These are phyloP conservation scores for Penicillium egyptiacum DNA, from an alignment of 495 filamentous ascomycete species.

Conservation along the genomic window DNA sequence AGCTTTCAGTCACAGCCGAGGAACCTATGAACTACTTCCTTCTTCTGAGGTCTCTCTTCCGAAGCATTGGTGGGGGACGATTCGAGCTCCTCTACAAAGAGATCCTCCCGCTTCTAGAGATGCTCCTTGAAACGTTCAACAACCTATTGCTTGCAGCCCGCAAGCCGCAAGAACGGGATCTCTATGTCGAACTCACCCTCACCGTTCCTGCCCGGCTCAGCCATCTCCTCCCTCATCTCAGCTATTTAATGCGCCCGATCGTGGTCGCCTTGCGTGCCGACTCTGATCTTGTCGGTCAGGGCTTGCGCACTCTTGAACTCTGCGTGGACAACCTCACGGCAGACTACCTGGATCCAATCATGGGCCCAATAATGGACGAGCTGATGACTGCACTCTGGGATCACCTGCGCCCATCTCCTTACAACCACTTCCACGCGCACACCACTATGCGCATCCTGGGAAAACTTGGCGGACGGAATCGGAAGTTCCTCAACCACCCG, in stretches of 20 bases:
- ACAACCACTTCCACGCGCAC: conserved; percentile 95
- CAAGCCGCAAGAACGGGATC: conserved; percentile 85
- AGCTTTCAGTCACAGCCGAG: conserved; percentile 90
- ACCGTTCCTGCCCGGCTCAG: conserved; percentile 94
- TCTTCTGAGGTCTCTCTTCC: conserved; percentile 84
- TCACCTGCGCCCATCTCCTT: conserved; percentile 86
- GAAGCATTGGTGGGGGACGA: conserved; percentile 94
- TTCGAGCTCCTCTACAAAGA: conserved; percentile 99
- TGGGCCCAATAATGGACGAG: conserved; percentile 98
- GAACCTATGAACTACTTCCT: conserved; percentile 99
- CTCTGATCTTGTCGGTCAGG: conserved; percentile 91
- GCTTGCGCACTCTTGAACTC: conserved; percentile 87
- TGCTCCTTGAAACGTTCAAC: conserved; percentile 95
- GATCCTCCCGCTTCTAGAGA: conserved; percentile 91
- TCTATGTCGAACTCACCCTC: conserved; percentile 94
- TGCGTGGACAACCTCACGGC: conserved; percentile 98
- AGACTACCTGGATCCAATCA: conserved; percentile 97
- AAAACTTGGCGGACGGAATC: conserved; percentile 91
- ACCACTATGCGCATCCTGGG: conserved; percentile 98
- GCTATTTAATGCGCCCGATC: conserved; percentile 93
- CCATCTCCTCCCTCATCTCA: conserved; percentile 94
- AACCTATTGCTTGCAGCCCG: conserved; percentile 85
- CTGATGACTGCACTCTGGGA: conserved; percentile 96
- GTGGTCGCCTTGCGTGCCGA: conserved; percentile 91
- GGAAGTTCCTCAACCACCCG: conserved; percentile 89